Evolutionary conservation across 352 stramenopile species (phyloP).

Genomic region (Phytophthora megakarya): DNA sequence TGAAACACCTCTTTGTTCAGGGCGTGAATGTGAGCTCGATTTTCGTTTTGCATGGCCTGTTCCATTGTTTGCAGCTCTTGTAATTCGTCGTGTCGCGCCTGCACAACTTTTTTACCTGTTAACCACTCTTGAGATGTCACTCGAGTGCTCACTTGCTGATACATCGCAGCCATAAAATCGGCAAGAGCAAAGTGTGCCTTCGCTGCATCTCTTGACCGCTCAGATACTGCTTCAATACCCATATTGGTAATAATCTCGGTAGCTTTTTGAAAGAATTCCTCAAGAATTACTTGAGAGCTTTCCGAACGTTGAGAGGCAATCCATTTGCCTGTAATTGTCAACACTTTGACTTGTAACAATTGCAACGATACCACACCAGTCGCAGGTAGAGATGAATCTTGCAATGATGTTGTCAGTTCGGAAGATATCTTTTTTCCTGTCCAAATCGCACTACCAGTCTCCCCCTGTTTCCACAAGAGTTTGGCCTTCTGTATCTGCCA

Average conservation of each 20-base stretch:
- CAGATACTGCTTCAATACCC: constrained; percentile 34
- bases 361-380: constrained; percentile 35
- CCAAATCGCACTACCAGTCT: constrained; percentile 77
- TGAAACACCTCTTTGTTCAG: constrained; percentile 88
- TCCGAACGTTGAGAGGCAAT: constrained; percentile 93
- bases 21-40: constrained; percentile 71
- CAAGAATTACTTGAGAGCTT: constrained; percentile 90
- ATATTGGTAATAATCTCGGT: constrained; percentile 64
- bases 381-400: constrained; percentile 23
- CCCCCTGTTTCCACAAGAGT: constrained; percentile 76
- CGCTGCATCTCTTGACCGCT: constrained; percentile 57
- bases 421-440: constrained; percentile 59
- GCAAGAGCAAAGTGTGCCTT: constrained; percentile 88
- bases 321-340: constrained; percentile 91
- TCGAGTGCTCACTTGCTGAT: constrained; percentile 86
- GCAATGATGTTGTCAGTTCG: constrained; percentile 43
- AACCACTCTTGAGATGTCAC: constrained; percentile 92
- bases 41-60: constrained; percentile 55
- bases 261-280: constrained; percentile 91
- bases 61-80: constrained; percentile 68
- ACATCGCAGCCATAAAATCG: constrained; percentile 92
- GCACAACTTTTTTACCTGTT: constrained; percentile 70
- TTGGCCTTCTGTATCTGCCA: constrained; percentile 84
- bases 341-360: constrained; percentile 61
- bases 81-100: constrained; percentile 69